phyloP scores from a whole-genome alignment of 1,284 basidiomycete species.

The Xerocomus nothofagi region DNA sequence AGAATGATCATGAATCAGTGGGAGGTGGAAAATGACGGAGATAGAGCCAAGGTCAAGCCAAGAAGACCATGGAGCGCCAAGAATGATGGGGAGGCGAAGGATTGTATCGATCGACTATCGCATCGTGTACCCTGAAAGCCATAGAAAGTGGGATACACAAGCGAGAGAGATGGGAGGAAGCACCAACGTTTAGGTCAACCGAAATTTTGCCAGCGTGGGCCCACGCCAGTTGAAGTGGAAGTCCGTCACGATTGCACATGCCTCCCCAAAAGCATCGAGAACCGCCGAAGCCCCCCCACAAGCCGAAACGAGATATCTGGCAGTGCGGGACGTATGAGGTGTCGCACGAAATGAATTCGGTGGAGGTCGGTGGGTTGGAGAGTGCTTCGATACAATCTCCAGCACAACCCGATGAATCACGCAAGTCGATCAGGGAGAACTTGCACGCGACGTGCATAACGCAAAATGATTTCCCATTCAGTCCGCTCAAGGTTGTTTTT shows the following conservation, averaged over 20 bases:
- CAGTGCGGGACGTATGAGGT: slow-evolving; percentile 1
- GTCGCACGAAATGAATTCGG: not conserved
- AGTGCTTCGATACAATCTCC: not conserved
- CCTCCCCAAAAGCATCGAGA: not conserved
- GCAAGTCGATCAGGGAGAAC: slow-evolving; percentile 4
- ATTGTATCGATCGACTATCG: not conserved
- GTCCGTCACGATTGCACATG: not conserved
- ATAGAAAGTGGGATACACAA: slow-evolving; percentile 1
- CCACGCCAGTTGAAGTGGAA: not conserved
- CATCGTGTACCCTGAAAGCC: not conserved
- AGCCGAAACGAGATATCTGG: not conserved
- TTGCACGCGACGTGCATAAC: slow-evolving; percentile 6
- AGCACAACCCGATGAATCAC: not conserved
- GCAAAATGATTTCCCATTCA: slow-evolving; percentile 12
- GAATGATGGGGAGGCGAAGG: not conserved
- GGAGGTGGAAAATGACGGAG: slow-evolving; percentile 1
- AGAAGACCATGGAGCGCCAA: not conserved
- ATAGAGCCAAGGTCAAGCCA: not conserved
- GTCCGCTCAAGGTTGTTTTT: not conserved
- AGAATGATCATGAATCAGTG: not conserved
- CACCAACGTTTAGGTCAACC: not conserved
- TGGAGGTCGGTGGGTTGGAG: not conserved
- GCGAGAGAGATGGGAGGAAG: slow-evolving; percentile 12
- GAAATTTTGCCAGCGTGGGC: not conserved
- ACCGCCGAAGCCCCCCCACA: not conserved